Evolutionary conservation across 2,329 filamentous ascomycete genomes (phyloP), one percentile per base, ranked within the genome.

Genomic region (Nemania serpens): DNA sequence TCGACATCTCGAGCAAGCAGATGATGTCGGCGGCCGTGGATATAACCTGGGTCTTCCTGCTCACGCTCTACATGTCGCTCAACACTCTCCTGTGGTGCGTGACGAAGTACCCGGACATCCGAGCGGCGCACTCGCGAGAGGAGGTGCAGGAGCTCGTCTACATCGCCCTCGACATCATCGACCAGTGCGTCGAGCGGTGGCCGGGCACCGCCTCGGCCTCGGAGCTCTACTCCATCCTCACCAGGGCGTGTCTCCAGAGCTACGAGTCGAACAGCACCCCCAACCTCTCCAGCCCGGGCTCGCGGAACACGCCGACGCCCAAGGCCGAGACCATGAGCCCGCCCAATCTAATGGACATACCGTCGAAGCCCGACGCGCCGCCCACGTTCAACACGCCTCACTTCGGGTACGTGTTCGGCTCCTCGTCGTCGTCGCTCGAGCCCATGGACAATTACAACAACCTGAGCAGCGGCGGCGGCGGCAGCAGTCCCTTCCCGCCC

Each of bases 31-130:
- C 85, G 13, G 88, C 87, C 20, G 86, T 95, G 11, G 94, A 97
- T 71, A 82, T 97, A 62, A 97, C 93, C 0, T 98, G 94, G 94
- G 89, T 97, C 45, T 97, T 97, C 71, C 86, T 96, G 1, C 84
- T 97, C 60, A 88, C 90, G 18, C 84, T 98, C 42, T 97, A 96
- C 78, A 95, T 96, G 87, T 88, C 91, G 4, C 84, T 98, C 59
- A 97, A 97, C 72, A 93, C 91, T 5, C 84, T 97, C 51, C 83
- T 99, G 0, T 99, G 95, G 95, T 87, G 91, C 1, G 84, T 96
- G 7, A 96, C 65, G 17, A 55, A 93, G 1, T 97, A 96, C 71
- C 84, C 89, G 3, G 90, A 94, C 66, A 88, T 98, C 22, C 88
- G 95, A 47, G 84, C 85, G 55, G 80, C 85, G 17, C 89, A 97